Percentiles rank a stretch among this genome's conserved stretches.
phyloP scores from a whole-genome alignment of 176 grass and related monocot genomes.

The Phoenix roebelenii region DNA sequence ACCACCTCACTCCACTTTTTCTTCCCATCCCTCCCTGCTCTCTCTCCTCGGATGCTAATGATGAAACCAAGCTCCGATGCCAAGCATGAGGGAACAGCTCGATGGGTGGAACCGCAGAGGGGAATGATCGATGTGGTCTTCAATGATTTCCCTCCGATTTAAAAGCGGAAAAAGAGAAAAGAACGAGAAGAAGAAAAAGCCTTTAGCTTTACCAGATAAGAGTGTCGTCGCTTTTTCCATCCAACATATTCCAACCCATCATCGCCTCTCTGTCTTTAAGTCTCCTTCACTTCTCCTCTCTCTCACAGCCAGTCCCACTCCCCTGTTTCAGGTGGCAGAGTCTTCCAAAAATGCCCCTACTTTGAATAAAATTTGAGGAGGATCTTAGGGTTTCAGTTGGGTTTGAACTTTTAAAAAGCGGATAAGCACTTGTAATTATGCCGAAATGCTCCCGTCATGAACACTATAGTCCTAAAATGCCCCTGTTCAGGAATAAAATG shows the following conservation, averaged over 20 bases:
- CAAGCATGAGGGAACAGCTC: conserved; percentile 40
- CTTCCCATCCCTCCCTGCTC: not conserved
- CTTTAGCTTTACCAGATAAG: conserved; percentile 52
- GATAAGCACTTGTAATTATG: too few relatives aligned
- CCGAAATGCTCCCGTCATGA: too few relatives aligned
- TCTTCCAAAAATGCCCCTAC: too few relatives aligned
- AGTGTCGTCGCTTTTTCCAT: conserved; percentile 44
- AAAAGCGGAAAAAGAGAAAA: conserved; percentile 3
- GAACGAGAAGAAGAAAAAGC: conserved; percentile 10
- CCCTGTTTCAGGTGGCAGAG: too few relatives aligned
- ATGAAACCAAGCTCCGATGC: conserved; percentile 27
- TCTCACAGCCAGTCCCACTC: not conserved
- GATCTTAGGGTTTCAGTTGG: too few relatives aligned
- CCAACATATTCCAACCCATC: conserved; percentile 21
- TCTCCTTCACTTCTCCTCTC: not conserved
- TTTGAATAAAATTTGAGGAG: too few relatives aligned
- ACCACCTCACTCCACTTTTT: conserved; percentile 4
- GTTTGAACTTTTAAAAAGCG: too few relatives aligned
- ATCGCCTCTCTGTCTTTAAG: not conserved
- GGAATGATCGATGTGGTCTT: not conserved
- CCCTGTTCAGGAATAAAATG: too few relatives aligned
- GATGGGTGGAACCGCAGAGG: too few relatives aligned
- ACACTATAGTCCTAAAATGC: too few relatives aligned
- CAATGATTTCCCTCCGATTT: conserved; percentile 39
- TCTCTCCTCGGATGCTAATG: conserved; percentile 8